These are phyloP conservation scores for Anisogramma anomala DNA, from an alignment of 2,329 filamentous ascomycete species.

Conservation along the genomic window DNA sequence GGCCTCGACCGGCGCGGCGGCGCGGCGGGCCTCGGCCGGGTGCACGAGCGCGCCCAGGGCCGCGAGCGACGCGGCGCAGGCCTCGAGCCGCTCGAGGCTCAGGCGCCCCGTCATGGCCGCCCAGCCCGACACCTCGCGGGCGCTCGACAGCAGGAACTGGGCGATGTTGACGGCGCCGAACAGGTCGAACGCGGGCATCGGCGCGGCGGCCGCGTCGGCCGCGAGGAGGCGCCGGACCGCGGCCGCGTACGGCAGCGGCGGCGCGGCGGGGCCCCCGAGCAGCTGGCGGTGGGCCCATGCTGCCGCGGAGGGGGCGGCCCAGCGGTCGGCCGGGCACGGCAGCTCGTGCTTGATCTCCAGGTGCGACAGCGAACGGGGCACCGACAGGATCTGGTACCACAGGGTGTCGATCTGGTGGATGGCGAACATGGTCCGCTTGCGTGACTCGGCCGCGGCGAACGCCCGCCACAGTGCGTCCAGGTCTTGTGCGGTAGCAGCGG, in stretches of 20 bases:
- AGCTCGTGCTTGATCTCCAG: constrained; percentile 34
- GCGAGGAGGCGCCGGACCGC: constrained; percentile 28
- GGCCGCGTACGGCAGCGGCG: constrained; percentile 23
- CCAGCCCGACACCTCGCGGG: constrained; percentile 31
- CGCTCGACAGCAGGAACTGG: constrained; percentile 30
- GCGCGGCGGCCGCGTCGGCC: constrained; percentile 17
- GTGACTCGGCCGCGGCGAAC: constrained; percentile 27
- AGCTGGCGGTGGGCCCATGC: constrained; percentile 26
- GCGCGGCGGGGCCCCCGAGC: constrained; percentile 13
- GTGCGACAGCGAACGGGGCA: constrained; percentile 26
- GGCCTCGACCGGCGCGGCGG: constrained; percentile 10
- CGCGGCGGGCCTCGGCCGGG: constrained; percentile 10
- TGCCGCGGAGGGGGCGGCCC: constrained; percentile 26
- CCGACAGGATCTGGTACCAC: constrained; percentile 32
- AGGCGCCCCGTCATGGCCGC: constrained; percentile 31
- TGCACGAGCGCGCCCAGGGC: constrained; percentile 23
- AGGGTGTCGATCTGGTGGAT: constrained; percentile 32
- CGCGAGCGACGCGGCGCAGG: constrained; percentile 25
- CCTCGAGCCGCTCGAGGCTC: constrained; percentile 27
- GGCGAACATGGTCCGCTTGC: constrained; percentile 31
- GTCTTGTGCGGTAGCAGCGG: constrained; percentile 18
- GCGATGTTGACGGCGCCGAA: constrained; percentile 31
- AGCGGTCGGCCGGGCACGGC: constrained; percentile 27
- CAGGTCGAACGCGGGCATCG: constrained; percentile 26
- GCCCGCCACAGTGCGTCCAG: constrained; percentile 28